Conservation (phyloP, 2,329 filamentous ascomycete species). For the Phialemoniopsis sp. region DNA sequence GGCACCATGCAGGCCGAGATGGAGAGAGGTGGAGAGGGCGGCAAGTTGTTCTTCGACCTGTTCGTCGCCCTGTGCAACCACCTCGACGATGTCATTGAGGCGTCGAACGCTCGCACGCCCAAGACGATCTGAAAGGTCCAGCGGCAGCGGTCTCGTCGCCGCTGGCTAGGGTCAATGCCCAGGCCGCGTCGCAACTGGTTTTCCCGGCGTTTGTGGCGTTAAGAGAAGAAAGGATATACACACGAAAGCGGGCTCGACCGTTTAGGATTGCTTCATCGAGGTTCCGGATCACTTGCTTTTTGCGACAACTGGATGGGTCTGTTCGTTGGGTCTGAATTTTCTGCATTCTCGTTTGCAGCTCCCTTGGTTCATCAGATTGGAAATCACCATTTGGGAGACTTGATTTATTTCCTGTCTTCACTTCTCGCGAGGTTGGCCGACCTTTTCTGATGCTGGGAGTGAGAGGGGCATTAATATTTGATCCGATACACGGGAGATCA, state of each 20-base stretch:
- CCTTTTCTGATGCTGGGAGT: constrained; percentile 37
- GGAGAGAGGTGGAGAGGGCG: constrained; percentile 72
- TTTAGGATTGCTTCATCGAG: constrained; percentile 4
- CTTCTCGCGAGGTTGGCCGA: constrained; percentile 49
- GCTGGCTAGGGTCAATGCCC: neutral
- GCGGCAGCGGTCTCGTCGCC: constrained; percentile 6
- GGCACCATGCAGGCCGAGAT: constrained; percentile 99
- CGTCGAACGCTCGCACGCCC: constrained; percentile 63
- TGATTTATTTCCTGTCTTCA: constrained; percentile 32
- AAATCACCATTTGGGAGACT: constrained; percentile 40
- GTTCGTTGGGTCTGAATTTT: constrained; percentile 19
- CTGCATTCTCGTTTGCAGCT: constrained; percentile 30
- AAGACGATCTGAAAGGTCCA: constrained; percentile 46
- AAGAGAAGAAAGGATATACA: neutral
- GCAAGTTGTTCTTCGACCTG: constrained; percentile 95
- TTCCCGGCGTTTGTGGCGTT: constrained; percentile 1
- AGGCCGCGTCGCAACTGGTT: neutral
- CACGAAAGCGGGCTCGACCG: neutral
- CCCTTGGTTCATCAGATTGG: constrained; percentile 46
- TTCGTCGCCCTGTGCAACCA: constrained; percentile 99
- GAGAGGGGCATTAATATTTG: constrained; percentile 30
- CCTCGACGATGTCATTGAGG: constrained; percentile 90
- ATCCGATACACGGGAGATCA: constrained; percentile 14
- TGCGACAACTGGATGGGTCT: constrained; percentile 14
- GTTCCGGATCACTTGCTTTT: constrained; percentile 8